phyloP scores from a whole-genome alignment of 2,329 filamentous ascomycete species.

The Neofusicoccum sp. region DNA sequence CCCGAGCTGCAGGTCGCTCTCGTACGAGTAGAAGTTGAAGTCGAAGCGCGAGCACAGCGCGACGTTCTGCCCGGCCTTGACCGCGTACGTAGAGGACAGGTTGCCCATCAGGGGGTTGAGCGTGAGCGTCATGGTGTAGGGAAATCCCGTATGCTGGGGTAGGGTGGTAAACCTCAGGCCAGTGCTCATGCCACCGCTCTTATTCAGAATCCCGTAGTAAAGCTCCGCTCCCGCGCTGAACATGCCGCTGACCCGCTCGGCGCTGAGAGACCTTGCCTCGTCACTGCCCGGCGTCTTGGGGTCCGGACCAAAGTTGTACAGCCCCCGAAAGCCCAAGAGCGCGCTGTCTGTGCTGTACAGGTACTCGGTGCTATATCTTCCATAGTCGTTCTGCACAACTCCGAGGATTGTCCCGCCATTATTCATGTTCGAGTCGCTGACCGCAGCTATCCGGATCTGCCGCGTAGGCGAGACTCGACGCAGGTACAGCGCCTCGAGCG shows the following conservation, averaged over 20 bases:
- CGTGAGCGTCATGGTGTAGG: conserved; percentile 89
- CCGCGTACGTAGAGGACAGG: conserved; percentile 85
- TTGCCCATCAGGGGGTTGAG: conserved; percentile 94
- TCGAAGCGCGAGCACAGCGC: conserved; percentile 88
- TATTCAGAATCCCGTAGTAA: conserved; percentile 94
- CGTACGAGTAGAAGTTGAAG: conserved; percentile 98
- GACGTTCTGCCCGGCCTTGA: conserved; percentile 78
- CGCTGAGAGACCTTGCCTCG: conserved; percentile 32
- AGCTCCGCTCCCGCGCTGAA: conserved; percentile 90
- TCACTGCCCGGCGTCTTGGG: conserved; percentile 39
- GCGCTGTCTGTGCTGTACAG: conserved; percentile 91
- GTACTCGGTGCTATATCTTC: conserved; percentile 85
- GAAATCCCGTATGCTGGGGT: conserved; percentile 76
- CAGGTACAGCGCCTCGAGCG: conserved; percentile 81
- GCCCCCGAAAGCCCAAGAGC: conserved; percentile 77
- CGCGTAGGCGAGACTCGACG: conserved; percentile 73
- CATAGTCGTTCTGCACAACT: conserved; percentile 76
- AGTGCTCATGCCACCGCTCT: conserved; percentile 86
- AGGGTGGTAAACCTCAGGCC: conserved; percentile 88
- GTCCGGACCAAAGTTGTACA: conserved; percentile 92
- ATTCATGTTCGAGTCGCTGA: conserved; percentile 68
- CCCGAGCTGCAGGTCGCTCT: conserved; percentile 88
- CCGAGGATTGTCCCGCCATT: conserved; percentile 76
- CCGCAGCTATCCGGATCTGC: conserved; percentile 76
- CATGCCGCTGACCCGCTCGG: conserved; percentile 67